Conservation (phyloP, 768 basidiomycete species). For the Dictyophora rubrovolvata region DNA sequence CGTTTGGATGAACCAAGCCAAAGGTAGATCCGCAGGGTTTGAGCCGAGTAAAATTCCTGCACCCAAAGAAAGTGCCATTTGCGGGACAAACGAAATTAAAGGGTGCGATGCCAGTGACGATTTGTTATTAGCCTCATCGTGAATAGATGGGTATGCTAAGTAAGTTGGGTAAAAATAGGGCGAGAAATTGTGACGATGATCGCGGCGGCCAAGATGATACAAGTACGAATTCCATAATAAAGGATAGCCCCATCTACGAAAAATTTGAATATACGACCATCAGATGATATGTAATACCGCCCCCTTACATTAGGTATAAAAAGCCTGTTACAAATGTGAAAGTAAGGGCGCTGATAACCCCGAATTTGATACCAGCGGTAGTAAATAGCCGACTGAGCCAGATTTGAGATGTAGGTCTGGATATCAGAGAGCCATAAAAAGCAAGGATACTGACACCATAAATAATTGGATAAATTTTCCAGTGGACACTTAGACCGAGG, state of each 20-base stretch:
- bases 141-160: slow-evolving; percentile 56
- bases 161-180: slow-evolving; percentile 96
- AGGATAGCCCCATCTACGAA: slow-evolving; percentile 89
- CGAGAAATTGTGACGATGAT: slow-evolving; percentile 98
- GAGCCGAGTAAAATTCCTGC: slow-evolving; percentile 65
- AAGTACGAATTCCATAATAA: slow-evolving; percentile 89
- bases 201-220: slow-evolving; percentile 83
- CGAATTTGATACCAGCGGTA: slow-evolving; percentile 50
- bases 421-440: slow-evolving; percentile 27
- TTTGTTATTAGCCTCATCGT: neutral
- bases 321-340: slow-evolving; percentile 50
- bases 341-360: slow-evolving; percentile 53
- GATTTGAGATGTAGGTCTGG: slow-evolving; percentile 25
- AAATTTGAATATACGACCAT: neutral
- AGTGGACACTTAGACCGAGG: slow-evolving; percentile 79
- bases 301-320: slow-evolving; percentile 67
- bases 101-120: slow-evolving; percentile 23
- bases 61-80: slow-evolving; percentile 61
- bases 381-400: slow-evolving; percentile 29
- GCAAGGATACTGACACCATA: slow-evolving; percentile 76
- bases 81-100: slow-evolving; percentile 74
- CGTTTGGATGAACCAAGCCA: slow-evolving; percentile 91
- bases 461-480: slow-evolving; percentile 95
- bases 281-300: slow-evolving; percentile 18
- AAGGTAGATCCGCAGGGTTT: slow-evolving; percentile 49